Percentiles rank a stretch among this genome's conserved stretches.
phyloP scores from a whole-genome alignment of 805 yeast genomes.

The Candida sphagnicola region DNA sequence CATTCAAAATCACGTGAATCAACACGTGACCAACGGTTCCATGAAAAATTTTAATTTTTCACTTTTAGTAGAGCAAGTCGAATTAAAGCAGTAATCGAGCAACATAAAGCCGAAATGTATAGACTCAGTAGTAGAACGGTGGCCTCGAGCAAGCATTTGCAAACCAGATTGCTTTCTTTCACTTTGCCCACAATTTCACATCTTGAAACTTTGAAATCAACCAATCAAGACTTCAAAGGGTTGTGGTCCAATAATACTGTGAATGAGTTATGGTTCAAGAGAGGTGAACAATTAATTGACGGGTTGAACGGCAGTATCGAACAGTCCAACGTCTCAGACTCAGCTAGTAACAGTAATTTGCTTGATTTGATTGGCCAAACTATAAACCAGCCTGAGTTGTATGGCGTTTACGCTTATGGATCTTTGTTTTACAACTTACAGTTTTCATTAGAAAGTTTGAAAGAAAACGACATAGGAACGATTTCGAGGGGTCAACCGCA shows the following conservation, averaged over 20 bases:
- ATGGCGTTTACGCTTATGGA: constrained; percentile 41
- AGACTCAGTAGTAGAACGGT: constrained; percentile 4
- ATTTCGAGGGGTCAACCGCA: constrained; percentile 16
- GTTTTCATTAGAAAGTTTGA: constrained; percentile 45
- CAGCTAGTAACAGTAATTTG: constrained; percentile 20
- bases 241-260: constrained; percentile 29
- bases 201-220: constrained; percentile 25
- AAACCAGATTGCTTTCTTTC: constrained; percentile 22
- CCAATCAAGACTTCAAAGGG: constrained; percentile 28
- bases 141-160: not conserved
- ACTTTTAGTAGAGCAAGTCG: no score
- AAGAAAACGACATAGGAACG: constrained; percentile 12
- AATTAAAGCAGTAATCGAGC: no score
- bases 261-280: constrained; percentile 35
- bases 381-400: constrained; percentile 43
- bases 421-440: constrained; percentile 46
- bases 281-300: constrained; percentile 32
- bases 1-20: not conserved
- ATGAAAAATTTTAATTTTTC: not conserved
- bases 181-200: constrained; percentile 28
- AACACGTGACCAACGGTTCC: not conserved
- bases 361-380: constrained; percentile 36
- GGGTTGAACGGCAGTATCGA: constrained; percentile 31
- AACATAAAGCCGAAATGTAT: constrained; percentile 1
- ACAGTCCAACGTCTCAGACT: constrained; percentile 21